Base-by-base conservation (phyloP, 805 yeast species). In the Ogataea thermomethanolica region DNA sequence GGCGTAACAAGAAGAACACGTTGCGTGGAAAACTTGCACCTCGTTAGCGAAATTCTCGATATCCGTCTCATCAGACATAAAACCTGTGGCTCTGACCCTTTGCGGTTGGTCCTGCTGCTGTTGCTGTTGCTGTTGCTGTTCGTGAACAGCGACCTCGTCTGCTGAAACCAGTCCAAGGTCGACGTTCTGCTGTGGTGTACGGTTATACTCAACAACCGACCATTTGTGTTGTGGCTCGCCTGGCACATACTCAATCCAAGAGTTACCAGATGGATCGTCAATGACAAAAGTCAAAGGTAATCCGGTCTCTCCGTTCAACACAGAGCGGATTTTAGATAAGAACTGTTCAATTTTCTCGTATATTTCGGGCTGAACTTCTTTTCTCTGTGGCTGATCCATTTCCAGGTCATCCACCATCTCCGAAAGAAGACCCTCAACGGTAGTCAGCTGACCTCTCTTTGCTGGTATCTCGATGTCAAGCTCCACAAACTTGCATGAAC, bases 221-320 rank as follows among this genome's bases (percentile, higher is more conserved):
- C 96, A 91, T 63, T 90, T 88, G 64, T 87, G 95, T 26, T 84
- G 70, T 4, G 95, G 74, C 60, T 88, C 96, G 44, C 86, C 90
- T 13, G 96, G 96, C 44, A 76, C 64, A 61, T 74, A 87, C 58
- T 87, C 96, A 39, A 93, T 79, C 95, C 97, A 93, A 4, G 98
- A 91, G 68, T 93, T 93, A 11, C 99, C 99, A 1, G 96, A 77
- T 22, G 99, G 97, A 63, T 93, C 99, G 62, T 90, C 96, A 8
- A 88, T 67, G 17, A 74, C 70, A 35, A 91, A 74, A 0, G 95
- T 84, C 46, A 91, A 56, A 2, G 98, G 98, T 38, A 86, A 63
- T 24, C 76, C 77, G 38, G 74, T 76, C 44, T 81, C 80, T 42
- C 88, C 91, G n/a, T 73, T 71, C 20, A 87, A 67, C 39, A 73